Evolutionary conservation across 805 yeast genomes (phyloP).

Genomic region (Myxozyma lipomycoides): DNA sequence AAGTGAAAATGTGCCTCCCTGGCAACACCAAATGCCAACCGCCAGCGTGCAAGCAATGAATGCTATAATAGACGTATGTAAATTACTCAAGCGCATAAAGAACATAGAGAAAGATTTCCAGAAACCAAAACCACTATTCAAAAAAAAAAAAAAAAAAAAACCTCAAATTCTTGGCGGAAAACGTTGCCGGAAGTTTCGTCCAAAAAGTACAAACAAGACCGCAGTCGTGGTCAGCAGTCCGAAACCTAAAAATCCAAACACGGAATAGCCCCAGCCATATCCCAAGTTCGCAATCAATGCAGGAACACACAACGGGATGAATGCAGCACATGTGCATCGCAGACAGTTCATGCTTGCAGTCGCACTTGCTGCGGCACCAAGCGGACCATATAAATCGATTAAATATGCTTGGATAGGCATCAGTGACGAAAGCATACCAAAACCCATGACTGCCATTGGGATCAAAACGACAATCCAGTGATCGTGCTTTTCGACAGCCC

Average conservation of each 20-base stretch:
- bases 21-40: too few relatives aligned
- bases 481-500: slow-evolving; percentile 19
- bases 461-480: slow-evolving; percentile 21
- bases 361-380: slow-evolving; percentile 26
- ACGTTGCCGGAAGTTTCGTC: slow-evolving; percentile 9
- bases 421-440: slow-evolving; percentile 21
- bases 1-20: too few relatives aligned
- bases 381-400: slow-evolving; percentile 24
- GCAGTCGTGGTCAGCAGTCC: slow-evolving; percentile 15
- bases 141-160: slow-evolving; percentile 3
- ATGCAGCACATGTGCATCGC: slow-evolving; percentile 25
- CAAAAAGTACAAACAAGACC: slow-evolving; percentile 17
- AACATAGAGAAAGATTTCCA: too few relatives aligned
- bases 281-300: slow-evolving; percentile 8
- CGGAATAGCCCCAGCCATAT: slow-evolving; percentile 27
- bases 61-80: too few relatives aligned
- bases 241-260: slow-evolving; percentile 21
- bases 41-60: too few relatives aligned
- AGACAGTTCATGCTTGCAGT: slow-evolving; percentile 25
- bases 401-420: slow-evolving; percentile 25
- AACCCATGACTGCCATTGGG: slow-evolving; percentile 20
- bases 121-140: too few relatives aligned
- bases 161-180: slow-evolving; percentile 19
- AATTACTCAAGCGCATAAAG: too few relatives aligned
- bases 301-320: slow-evolving; percentile 24